A percentile compares a stretch with the other conserved stretches of the same genome.
These are phyloP conservation scores for Lagenidium giganteum DNA, from an alignment of 352 stramenopile genomes.

Conservation along the genomic window DNA sequence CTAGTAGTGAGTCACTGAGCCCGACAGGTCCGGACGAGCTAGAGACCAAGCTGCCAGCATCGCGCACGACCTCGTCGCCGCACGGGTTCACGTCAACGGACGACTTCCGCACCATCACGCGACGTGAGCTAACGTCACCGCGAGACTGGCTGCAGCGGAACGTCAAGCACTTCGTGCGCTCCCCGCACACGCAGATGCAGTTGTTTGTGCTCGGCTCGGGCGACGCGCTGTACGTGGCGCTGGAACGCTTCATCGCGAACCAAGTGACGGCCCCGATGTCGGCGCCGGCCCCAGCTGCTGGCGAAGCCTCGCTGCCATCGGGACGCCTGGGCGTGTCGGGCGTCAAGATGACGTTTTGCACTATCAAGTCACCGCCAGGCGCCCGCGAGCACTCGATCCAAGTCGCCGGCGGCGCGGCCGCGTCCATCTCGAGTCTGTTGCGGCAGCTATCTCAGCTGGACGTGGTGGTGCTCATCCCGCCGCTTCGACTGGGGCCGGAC, in stretches of 20 bases:
- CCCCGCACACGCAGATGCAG: slow-evolving; percentile 52
- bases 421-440: slow-evolving; percentile 35
- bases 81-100: no score
- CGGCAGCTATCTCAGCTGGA: slow-evolving; percentile 46
- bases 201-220: slow-evolving; percentile 53
- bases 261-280: slow-evolving; percentile 38
- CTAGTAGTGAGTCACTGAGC: no score
- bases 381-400: no score
- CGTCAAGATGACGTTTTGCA: slow-evolving; percentile 53
- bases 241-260: slow-evolving; percentile 42
- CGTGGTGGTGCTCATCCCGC: slow-evolving; percentile 51
- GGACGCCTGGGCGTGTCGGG: no score
- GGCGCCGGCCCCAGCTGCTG: slow-evolving; percentile 18
- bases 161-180: slow-evolving; percentile 25
- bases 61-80: no score
- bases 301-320: slow-evolving; percentile 31
- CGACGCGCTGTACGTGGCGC: slow-evolving; percentile 45
- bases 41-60: no score
- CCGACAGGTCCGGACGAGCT: no score
- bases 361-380: slow-evolving; percentile 36
- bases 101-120: slow-evolving; percentile 36
- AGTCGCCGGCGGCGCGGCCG: slow-evolving; percentile 27
- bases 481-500: slow-evolving; percentile 28
- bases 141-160: slow-evolving; percentile 33
- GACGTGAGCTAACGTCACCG: slow-evolving; percentile 23